A percentile compares a stretch with the other conserved stretches of the same genome.
phyloP scores from a whole-genome alignment of 495 filamentous ascomycete genomes.

The Talaromyces ruber region DNA sequence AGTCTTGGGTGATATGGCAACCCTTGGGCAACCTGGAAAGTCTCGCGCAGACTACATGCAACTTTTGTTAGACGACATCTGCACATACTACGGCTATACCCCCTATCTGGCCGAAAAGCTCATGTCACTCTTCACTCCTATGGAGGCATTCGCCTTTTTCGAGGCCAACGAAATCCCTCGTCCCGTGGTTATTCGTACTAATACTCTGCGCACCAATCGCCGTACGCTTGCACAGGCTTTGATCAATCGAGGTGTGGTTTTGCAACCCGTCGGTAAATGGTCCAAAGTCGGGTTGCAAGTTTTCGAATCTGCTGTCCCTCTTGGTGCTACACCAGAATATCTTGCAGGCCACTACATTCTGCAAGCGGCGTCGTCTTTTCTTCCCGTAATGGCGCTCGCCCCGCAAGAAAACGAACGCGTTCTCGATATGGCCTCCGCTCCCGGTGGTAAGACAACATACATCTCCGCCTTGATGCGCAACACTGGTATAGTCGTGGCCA shows the following conservation, averaged over 20 bases:
- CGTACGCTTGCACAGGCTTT: constrained; percentile 86
- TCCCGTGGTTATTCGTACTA: constrained; percentile 84
- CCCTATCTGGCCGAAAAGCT: constrained; percentile 79
- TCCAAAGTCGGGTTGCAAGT: constrained; percentile 94
- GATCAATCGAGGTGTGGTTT: constrained; percentile 93
- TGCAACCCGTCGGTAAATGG: constrained; percentile 98
- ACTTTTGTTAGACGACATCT: constrained; percentile 84
- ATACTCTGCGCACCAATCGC: constrained; percentile 87
- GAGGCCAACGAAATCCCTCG: constrained; percentile 93
- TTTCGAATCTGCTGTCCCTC: constrained; percentile 85
- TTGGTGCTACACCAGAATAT: constrained; percentile 98
- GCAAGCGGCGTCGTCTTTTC: constrained; percentile 92
- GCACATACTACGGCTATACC: constrained; percentile 87
- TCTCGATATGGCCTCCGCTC: constrained; percentile 94
- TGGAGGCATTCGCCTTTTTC: constrained; percentile 96
- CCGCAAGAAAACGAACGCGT: constrained; percentile 88
- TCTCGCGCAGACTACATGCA: constrained; percentile 81
- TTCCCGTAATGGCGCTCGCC: constrained; percentile 93
- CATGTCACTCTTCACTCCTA: constrained; percentile 81
- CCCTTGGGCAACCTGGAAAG: constrained; percentile 64
- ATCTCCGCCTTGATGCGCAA: constrained; percentile 98
- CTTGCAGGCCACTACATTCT: constrained; percentile 96
- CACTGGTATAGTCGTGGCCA: constrained; percentile 91
- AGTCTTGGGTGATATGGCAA: constrained; percentile 79
- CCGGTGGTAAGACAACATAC: constrained; percentile 95